A percentile compares a stretch with the other conserved stretches of the same genome.
Conservation (phyloP, 768 basidiomycete species). For the Cyathus striatus region DNA sequence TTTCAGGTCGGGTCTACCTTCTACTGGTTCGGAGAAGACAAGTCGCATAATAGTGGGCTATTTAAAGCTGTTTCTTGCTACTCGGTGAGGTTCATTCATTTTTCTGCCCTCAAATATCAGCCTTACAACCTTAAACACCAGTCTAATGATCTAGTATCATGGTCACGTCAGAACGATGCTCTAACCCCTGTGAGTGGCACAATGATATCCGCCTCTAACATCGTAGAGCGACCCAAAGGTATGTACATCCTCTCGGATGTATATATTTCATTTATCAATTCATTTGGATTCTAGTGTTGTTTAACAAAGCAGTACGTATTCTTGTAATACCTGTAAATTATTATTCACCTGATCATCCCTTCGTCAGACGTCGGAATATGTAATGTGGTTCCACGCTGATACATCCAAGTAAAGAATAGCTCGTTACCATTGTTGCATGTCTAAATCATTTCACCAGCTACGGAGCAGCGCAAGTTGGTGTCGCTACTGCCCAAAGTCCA, state of each 20-base stretch:
- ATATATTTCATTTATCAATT: no score
- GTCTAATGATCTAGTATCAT: conserved; percentile 48
- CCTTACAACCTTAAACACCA: conserved; percentile 7
- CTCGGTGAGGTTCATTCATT: conserved; percentile 23
- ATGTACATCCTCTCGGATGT: neutral
- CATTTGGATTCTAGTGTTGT: no score
- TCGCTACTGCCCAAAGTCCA: conserved; percentile 52
- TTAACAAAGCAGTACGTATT: conserved; percentile 46
- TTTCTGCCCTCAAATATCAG: neutral
- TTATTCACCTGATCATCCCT: no score
- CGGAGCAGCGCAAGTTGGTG: conserved; percentile 58
- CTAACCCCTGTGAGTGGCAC: conserved; percentile 48
- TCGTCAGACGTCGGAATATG: conserved; percentile 53
- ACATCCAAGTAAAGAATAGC: conserved; percentile 39
- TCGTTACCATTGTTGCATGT: neutral
- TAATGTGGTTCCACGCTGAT: conserved; percentile 72
- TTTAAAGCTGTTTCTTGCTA: conserved; percentile 61
- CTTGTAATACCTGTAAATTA: no score
- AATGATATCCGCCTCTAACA: conserved; percentile 50
- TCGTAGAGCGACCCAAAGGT: conserved; percentile 65
- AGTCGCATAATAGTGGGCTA: conserved; percentile 45
- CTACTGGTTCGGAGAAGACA: conserved; percentile 66
- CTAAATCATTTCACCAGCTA: conserved; percentile 32
- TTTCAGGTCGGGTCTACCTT: conserved; percentile 45
- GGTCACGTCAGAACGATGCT: conserved; percentile 57